Conservation (phyloP, 192 early-diverging fungal species). For the Umbelopsis ramanniana region DNA sequence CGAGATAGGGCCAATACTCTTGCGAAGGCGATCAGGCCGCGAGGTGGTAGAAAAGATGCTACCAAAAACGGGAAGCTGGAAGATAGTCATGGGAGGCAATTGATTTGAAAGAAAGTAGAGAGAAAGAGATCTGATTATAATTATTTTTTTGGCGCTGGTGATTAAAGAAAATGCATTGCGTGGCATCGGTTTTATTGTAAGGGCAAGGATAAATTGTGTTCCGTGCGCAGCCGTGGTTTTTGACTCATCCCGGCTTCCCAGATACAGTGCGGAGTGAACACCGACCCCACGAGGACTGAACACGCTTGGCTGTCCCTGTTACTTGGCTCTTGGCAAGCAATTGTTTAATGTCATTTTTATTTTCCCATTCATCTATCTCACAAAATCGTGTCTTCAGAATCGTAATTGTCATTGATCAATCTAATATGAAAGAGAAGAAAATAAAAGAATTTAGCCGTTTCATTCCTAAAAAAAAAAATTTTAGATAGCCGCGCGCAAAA, state of each 20-base stretch:
- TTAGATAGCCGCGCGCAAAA: background rate
- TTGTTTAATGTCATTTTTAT: constrained; percentile 5
- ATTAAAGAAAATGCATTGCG: background rate
- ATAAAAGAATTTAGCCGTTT: constrained; percentile 50
- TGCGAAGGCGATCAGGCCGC: constrained; percentile 32
- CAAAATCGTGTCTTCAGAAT: constrained; percentile 42
- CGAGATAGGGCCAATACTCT: constrained; percentile 40
- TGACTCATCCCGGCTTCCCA: constrained; percentile 7
- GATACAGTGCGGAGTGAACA: constrained; percentile 30
- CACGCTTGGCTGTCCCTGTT: background rate
- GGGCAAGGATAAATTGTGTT: constrained; percentile 19
- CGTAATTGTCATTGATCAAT: constrained; percentile 65
- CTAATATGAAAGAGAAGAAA: constrained; percentile 68
- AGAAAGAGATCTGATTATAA: constrained; percentile 3
- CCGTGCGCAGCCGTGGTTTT: constrained; percentile 18
- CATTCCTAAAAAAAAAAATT: constrained; percentile 58
- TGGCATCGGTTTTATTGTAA: constrained; percentile 20
- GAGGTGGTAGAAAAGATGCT: constrained; percentile 31
- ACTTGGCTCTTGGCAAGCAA: background rate
- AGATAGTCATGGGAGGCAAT: constrained; percentile 10
- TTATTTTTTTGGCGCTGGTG: constrained; percentile 13
- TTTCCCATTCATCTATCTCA: constrained; percentile 24
- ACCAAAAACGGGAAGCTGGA: constrained; percentile 31
- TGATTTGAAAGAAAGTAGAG: constrained; percentile 11
- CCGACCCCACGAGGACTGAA: constrained; percentile 32